Evolutionary conservation across 2,329 filamentous ascomycete species (phyloP).

Genomic region (Fonsecaea multimorphosa): DNA sequence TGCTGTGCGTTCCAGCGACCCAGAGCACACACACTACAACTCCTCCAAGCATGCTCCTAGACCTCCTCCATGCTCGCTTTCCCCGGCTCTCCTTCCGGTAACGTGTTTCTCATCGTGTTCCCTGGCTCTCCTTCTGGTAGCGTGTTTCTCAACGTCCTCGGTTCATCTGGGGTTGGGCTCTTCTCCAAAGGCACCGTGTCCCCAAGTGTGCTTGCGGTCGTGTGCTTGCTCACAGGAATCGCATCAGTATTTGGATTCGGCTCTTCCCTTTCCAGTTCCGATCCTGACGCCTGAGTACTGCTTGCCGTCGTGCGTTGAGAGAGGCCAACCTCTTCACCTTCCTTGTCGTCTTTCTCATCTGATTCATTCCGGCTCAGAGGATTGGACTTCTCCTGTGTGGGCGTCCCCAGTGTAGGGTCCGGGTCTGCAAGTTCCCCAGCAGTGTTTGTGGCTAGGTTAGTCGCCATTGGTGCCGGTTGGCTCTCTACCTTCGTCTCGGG

Average conservation of each 20-base stretch:
- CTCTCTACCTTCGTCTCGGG: conserved; percentile 18
- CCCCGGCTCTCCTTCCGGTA: conserved; percentile 32
- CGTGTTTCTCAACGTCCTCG: conserved; percentile 2
- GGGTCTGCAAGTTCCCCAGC: conserved; percentile 47
- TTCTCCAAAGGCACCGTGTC: conserved; percentile 26
- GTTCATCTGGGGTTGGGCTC: conserved; percentile 20
- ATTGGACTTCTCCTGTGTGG: conserved; percentile 43
- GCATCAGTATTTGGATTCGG: conserved; percentile 31
- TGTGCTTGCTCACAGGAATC: conserved; percentile 35
- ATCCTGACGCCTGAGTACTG: conserved; percentile 26
- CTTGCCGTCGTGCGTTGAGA: conserved; percentile 36
- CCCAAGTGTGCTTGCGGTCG: conserved; percentile 31
- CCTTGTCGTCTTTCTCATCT: conserved; percentile 4
- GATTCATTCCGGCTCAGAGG: conserved; percentile 22
- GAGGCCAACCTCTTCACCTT: conserved; percentile 20
- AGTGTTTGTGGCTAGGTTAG: conserved; percentile 45
- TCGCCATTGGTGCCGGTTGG: conserved; percentile 35
- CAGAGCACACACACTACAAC: neutral
- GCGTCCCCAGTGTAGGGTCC: conserved; percentile 47
- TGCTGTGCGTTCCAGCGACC: neutral
- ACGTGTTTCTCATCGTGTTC: conserved; percentile 10
- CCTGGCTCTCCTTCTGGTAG: conserved; percentile 33
- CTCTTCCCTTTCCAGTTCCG: conserved; percentile 34
- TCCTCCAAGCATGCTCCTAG: conserved; percentile 5
- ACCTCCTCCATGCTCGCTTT: conserved; percentile 32